These are phyloP conservation scores for Termitomyces bulborhizus DNA, from an alignment of 768 basidiomycete species.

Conservation along the genomic window DNA sequence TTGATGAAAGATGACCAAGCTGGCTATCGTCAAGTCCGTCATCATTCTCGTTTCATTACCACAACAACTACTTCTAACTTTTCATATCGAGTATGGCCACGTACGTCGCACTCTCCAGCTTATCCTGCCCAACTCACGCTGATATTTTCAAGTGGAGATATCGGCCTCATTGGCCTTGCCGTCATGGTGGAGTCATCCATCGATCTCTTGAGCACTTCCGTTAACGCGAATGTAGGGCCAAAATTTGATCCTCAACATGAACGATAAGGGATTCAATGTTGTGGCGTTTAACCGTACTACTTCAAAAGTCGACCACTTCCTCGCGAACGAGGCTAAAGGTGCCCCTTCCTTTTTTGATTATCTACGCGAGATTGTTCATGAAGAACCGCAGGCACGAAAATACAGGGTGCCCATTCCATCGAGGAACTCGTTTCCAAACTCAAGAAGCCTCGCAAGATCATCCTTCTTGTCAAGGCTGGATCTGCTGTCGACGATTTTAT, in stretches of 20 bases:
- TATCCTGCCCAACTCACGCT: conserved; percentile 10
- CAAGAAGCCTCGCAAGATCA: conserved; percentile 93
- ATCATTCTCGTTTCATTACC: conserved; percentile 24
- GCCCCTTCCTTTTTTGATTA: conserved; percentile 16
- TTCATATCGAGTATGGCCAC: conserved; percentile 40
- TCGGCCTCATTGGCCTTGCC: conserved; percentile 97
- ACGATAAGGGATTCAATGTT: conserved; percentile 98
- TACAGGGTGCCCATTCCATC: conserved; percentile 92
- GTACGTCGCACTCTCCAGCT: conserved; percentile 15
- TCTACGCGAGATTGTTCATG: conserved; percentile 13
- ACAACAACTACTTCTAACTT: conserved; percentile 30
- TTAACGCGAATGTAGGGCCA: conserved; percentile 58
- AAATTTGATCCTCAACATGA: conserved; percentile 98
- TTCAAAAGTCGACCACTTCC: conserved; percentile 93
- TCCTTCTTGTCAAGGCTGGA: conserved; percentile 98
- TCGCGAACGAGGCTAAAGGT: conserved; percentile 98
- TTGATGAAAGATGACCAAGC: conserved; percentile 21
- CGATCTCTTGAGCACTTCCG: conserved; percentile 13
- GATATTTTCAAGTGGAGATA: conserved; percentile 69
- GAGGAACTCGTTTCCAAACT: conserved; percentile 89
- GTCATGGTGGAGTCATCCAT: conserved; percentile 71
- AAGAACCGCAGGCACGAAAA: conserved; percentile 69
- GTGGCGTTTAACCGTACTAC: conserved; percentile 97
- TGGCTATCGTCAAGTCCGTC: conserved; percentile 17
- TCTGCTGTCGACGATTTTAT: conserved; percentile 96